Conservation (phyloP, 1,284 basidiomycete genomes). For the Agroathelia rolfsii region DNA sequence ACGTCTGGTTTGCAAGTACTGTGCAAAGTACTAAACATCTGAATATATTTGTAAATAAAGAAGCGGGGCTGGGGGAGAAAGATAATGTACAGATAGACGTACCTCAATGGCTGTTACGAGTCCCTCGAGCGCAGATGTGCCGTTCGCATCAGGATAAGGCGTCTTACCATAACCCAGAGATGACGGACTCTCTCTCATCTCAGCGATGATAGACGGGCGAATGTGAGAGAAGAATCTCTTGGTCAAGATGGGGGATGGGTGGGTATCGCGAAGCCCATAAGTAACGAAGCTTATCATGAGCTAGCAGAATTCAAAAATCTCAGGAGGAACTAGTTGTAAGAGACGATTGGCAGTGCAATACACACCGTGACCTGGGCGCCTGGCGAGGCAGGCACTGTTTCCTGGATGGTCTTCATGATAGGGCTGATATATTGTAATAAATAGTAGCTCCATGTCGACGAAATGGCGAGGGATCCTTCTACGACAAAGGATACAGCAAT, state of each 20-base stretch:
- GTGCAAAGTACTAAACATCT: constrained; percentile 48
- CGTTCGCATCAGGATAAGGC: constrained; percentile 34
- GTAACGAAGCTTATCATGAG: constrained; percentile 46
- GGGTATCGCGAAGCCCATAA: constrained; percentile 42
- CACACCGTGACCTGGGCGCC: too few species aligned
- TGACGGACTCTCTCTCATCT: constrained; percentile 36
- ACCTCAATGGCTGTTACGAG: constrained; percentile 66
- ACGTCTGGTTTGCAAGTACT: constrained; percentile 7
- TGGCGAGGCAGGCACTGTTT: constrained; percentile 26
- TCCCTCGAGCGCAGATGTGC: constrained; percentile 63
- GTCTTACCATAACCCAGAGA: constrained; percentile 49
- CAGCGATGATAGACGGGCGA: constrained; percentile 26
- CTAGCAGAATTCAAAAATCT: constrained; percentile 20
- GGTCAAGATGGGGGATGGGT: constrained; percentile 42
- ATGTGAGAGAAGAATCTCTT: constrained; percentile 45
- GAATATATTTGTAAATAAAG: background rate
- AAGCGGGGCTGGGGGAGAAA: background rate
- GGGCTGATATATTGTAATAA: constrained; percentile 39
- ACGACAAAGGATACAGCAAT: constrained; percentile 50
- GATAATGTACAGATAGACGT: constrained; percentile 10
- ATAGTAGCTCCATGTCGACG: constrained; percentile 41
- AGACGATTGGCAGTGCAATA: too few species aligned
- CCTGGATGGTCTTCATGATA: constrained; percentile 42
- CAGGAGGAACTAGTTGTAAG: too few species aligned
- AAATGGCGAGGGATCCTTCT: constrained; percentile 51